phyloP scores from a whole-genome alignment of 2,329 filamentous ascomycete genomes.

The Apiospora koreana region DNA sequence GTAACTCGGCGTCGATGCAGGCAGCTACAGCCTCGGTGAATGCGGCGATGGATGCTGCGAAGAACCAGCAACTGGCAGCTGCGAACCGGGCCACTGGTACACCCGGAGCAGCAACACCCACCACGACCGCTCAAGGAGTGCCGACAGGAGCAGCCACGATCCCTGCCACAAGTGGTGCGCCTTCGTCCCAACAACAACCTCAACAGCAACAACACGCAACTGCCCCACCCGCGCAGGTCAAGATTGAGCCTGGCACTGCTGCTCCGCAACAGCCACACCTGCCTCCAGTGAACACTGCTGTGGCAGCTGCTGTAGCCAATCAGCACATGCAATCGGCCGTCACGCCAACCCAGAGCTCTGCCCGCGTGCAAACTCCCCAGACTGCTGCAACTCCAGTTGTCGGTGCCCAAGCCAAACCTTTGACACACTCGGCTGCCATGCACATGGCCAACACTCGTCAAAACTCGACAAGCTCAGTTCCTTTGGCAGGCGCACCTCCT shows the following conservation, averaged over 20 bases:
- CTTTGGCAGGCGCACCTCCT: constrained; percentile 22
- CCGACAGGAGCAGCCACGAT: constrained; percentile 20
- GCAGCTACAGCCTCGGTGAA: constrained; percentile 33
- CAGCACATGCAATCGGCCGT: constrained; percentile 41
- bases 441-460: constrained; percentile 27
- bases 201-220: constrained; percentile 26
- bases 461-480: constrained; percentile 14
- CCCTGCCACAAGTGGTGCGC: constrained; percentile 25
- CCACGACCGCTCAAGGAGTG: constrained; percentile 23
- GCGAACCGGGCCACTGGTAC: constrained; percentile 22
- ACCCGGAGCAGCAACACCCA: constrained; percentile 16
- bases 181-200: constrained; percentile 26
- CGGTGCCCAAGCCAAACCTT: constrained; percentile 22
- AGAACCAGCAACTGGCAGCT: constrained; percentile 31
- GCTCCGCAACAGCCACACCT: constrained; percentile 32
- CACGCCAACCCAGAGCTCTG: constrained; percentile 50
- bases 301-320: constrained; percentile 37
- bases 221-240: constrained; percentile 33
- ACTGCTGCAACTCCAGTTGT: constrained; percentile 19
- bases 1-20: constrained; percentile 29
- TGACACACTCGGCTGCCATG: constrained; percentile 31
- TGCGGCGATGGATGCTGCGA: constrained; percentile 34
- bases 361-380: constrained; percentile 53
- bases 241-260: constrained; percentile 34
- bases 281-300: constrained; percentile 50